A percentile compares a stretch with the other conserved stretches of the same genome.
Conservation (phyloP, 306 rosid genomes). For the Fragaria vesca region DNA sequence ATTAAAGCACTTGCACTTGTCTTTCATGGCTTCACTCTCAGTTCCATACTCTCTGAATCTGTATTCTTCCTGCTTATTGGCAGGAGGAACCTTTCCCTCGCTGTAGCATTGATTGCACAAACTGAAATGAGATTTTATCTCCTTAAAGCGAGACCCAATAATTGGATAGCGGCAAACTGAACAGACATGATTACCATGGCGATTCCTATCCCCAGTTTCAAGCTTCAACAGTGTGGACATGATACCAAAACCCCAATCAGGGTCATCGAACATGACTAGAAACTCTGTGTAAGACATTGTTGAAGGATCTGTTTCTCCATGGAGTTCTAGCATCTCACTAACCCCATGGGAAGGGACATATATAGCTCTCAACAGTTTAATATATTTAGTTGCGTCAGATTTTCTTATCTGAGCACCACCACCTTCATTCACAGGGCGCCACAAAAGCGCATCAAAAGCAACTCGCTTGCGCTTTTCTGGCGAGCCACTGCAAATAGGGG, state of each 20-base stretch:
- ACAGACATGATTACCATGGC: conserved; percentile 78
- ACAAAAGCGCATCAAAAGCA: conserved; percentile 86
- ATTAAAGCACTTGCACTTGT: conserved; percentile 78
- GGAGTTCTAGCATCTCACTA: conserved; percentile 79
- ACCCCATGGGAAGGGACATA: conserved; percentile 67
- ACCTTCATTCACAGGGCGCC: conserved; percentile 93
- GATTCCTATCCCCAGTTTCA: conserved; percentile 85
- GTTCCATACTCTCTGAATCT: conserved; percentile 85
- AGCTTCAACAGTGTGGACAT: conserved; percentile 83
- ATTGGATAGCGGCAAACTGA: conserved; percentile 84
- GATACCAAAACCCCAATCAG: conserved; percentile 96
- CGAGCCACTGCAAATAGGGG: conserved; percentile 86
- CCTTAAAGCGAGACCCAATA: conserved; percentile 90
- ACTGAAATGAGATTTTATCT: conserved; percentile 76
- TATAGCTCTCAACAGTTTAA: conserved; percentile 75
- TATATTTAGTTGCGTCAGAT: conserved; percentile 60
- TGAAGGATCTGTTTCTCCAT: conserved; percentile 68
- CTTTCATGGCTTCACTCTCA: conserved; percentile 77
- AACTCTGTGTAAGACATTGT: conserved; percentile 77
- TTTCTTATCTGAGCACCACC: conserved; percentile 63
- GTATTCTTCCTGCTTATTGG: conserved; percentile 89
- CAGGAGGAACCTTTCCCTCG: conserved; percentile 94
- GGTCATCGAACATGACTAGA: conserved; percentile 77
- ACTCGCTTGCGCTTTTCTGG: conserved; percentile 80
- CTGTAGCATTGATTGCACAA: conserved; percentile 96